Evolutionary conservation across 2,329 filamentous ascomycete species (phyloP).

Genomic region (Ceratocystis cacaofunesta): DNA sequence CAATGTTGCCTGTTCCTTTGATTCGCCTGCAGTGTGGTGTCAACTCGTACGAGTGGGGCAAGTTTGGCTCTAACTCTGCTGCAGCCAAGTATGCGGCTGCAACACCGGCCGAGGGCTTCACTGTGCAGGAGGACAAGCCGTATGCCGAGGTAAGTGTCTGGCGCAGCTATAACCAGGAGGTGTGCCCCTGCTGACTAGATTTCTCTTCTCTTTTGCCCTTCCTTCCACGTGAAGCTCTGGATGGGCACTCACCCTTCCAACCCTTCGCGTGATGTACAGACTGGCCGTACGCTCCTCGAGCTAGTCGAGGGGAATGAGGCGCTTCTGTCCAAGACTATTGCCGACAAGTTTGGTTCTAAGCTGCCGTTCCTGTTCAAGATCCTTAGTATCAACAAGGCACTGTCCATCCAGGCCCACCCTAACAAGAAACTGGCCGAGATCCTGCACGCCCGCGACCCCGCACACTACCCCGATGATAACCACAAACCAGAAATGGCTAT

Average conservation of each 20-base stretch:
- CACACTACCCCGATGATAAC: conserved; percentile 98
- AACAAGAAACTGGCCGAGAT: conserved; percentile 85
- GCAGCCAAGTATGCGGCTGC: conserved; percentile 82
- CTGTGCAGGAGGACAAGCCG: conserved; percentile 71
- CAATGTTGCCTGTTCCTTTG: conserved; percentile 58
- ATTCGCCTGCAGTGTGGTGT: conserved; percentile 80
- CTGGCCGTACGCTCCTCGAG: conserved; percentile 73
- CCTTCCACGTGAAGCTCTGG: conserved; percentile 60
- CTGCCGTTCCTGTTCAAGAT: conserved; percentile 98
- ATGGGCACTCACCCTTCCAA: conserved; percentile 98
- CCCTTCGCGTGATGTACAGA: conserved; percentile 76
- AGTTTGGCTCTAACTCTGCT: conserved; percentile 73
- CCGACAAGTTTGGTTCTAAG: conserved; percentile 61
- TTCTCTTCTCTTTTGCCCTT: background rate
- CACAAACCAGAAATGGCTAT: conserved; percentile 99
- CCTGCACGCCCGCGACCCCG: conserved; percentile 70
- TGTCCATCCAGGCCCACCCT: conserved; percentile 93
- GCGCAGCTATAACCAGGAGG: background rate
- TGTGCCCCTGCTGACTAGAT: background rate
- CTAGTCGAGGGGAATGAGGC: conserved; percentile 75
- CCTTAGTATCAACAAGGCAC: conserved; percentile 83
- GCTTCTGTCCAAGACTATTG: conserved; percentile 60
- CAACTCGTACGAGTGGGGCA: conserved; percentile 99
- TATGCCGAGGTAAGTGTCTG: conserved; percentile 64
- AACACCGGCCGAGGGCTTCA: conserved; percentile 59